Evolutionary conservation across 2,329 filamentous ascomycete species (phyloP).

Genomic region (Rugonectria rugulosa): DNA sequence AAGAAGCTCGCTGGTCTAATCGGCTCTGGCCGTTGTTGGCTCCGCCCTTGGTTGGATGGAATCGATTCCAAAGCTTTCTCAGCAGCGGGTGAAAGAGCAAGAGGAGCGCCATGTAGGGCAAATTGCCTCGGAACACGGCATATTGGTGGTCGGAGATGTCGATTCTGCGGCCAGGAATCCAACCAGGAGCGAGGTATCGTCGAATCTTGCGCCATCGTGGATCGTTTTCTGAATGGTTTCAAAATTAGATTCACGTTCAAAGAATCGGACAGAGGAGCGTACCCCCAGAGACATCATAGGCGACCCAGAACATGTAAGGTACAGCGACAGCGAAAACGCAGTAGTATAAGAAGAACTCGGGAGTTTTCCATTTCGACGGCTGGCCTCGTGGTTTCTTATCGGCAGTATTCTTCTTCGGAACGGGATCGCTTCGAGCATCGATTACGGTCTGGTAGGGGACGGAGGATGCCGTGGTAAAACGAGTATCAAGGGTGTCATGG

Average conservation of each 20-base stretch:
- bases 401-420: constrained; percentile 40
- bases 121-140: constrained; percentile 80
- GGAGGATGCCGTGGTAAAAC: constrained; percentile 73
- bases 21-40: constrained; percentile 60
- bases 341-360: constrained; percentile 87
- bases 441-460: constrained; percentile 69
- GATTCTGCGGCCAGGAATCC: constrained; percentile 92
- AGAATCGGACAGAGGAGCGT: constrained; percentile 38
- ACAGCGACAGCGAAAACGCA: constrained; percentile 70
- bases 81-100: constrained; percentile 81
- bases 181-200: constrained; percentile 76
- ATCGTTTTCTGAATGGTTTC: constrained; percentile 69
- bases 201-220: constrained; percentile 81
- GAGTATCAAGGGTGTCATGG: constrained; percentile 67
- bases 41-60: constrained; percentile 49
- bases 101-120: constrained; percentile 80
- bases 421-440: constrained; percentile 57
- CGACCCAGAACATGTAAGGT: constrained; percentile 90
- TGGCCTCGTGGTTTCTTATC: constrained; percentile 54
- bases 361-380: constrained; percentile 82
- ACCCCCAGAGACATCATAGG: constrained; percentile 86
- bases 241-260: constrained; percentile 2
- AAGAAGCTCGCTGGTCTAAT: constrained; percentile 75
- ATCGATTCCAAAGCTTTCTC: constrained; percentile 73
- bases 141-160: constrained; percentile 94